These are phyloP conservation scores for Cicer bijugum DNA, from an alignment of 306 rosid genomes.

Conservation along the genomic window DNA sequence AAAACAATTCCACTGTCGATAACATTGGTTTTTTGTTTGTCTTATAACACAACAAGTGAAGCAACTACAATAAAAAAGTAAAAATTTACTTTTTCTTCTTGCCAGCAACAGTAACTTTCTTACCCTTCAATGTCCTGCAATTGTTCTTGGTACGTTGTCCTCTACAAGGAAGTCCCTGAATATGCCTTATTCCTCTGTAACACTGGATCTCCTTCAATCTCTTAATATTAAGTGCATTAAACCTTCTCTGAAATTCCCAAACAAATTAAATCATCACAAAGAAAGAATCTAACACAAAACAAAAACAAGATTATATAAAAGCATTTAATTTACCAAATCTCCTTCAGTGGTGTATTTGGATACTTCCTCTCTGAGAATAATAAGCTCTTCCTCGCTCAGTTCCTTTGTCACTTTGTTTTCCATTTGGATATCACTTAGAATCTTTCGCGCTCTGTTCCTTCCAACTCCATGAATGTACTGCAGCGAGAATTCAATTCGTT, in stretches of 20 bases:
- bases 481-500: constrained; percentile 78
- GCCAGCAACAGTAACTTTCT: constrained; percentile 83
- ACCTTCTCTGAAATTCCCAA: constrained; percentile 68
- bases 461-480: constrained; percentile 96
- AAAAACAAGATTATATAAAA: not conserved
- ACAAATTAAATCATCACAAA: constrained; percentile 12
- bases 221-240: constrained; percentile 82
- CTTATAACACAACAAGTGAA: constrained; percentile 19
- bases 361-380: constrained; percentile 76
- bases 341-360: constrained; percentile 91
- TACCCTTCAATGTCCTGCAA: constrained; percentile 93
- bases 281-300: no score
- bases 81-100: constrained; percentile 67
- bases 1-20: constrained; percentile 34
- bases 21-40: not conserved
- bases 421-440: constrained; percentile 67
- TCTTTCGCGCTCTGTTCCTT: constrained; percentile 64
- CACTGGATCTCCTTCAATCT: constrained; percentile 94
- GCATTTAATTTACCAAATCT: constrained; percentile 61
- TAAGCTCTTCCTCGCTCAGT: constrained; percentile 77
- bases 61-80: not conserved
- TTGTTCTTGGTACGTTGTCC: constrained; percentile 95
- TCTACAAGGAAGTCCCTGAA: constrained; percentile 90
- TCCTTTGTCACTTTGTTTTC: constrained; percentile 92
- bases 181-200: constrained; percentile 88